phyloP scores from a whole-genome alignment of 129 eudicot species.

The Pseudognaphalium luteoalbum region DNA sequence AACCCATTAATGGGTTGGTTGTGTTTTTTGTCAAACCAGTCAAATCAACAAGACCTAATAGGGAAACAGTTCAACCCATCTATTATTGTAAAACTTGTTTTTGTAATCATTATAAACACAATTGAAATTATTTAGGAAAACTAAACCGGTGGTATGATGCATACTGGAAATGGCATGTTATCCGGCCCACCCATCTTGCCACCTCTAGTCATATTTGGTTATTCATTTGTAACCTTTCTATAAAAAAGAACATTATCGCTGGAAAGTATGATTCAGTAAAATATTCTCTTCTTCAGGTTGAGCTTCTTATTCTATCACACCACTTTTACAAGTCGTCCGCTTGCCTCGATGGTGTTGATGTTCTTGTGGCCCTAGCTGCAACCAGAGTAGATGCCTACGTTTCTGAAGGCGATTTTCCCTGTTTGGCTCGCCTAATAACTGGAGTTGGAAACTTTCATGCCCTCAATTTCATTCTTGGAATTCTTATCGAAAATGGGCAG shows the following conservation, averaged over 20 bases:
- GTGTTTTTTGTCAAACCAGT: neutral
- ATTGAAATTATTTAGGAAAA: neutral
- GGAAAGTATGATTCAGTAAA: neutral
- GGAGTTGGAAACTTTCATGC: constrained; percentile 99
- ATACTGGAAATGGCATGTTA: neutral
- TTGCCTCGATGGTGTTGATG: constrained; percentile 99
- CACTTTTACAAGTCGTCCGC: constrained; percentile 97
- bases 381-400: constrained; percentile 95
- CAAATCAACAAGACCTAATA: neutral
- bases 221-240: neutral
- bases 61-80: neutral
- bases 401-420: constrained; percentile 90
- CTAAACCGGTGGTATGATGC: neutral
- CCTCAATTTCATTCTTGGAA: constrained; percentile 93
- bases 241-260: neutral
- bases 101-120: neutral
- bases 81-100: neutral
- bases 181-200: neutral
- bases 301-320: constrained; percentile 95
- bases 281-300: constrained; percentile 60
- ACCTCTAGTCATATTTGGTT: neutral
- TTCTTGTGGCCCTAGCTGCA: constrained; percentile 96
- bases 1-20: constrained; percentile 4
- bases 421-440: constrained; percentile 92
- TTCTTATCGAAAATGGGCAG: constrained; percentile 93